phyloP scores from a whole-genome alignment of 2,329 filamentous ascomycete species.

The Lachnellula cervina region DNA sequence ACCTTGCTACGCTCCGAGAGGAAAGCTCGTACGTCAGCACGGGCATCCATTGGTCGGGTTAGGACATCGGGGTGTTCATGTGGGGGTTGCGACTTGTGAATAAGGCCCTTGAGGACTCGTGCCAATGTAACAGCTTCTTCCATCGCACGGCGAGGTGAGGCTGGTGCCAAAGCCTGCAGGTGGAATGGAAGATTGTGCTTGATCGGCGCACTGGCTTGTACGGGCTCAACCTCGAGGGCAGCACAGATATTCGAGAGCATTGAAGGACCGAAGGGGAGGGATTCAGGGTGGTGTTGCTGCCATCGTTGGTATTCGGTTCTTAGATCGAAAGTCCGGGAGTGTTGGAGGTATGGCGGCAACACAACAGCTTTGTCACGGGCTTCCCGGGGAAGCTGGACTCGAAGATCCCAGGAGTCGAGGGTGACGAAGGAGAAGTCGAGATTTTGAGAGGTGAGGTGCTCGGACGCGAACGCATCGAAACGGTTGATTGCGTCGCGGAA shows the following conservation, averaged over 20 bases:
- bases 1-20: constrained; percentile 96
- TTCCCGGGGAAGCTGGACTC: constrained; percentile 94
- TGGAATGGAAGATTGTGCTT: constrained; percentile 99
- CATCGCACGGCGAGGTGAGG: constrained; percentile 92
- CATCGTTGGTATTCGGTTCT: constrained; percentile 97
- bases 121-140: constrained; percentile 95
- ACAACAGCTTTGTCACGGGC: constrained; percentile 98
- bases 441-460: constrained; percentile 86
- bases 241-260: constrained; percentile 97
- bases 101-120: constrained; percentile 84
- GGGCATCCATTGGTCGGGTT: constrained; percentile 91
- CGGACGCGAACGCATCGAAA: constrained; percentile 88
- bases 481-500: constrained; percentile 96
- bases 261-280: constrained; percentile 90
- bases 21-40: constrained; percentile 94
- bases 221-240: constrained; percentile 93
- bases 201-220: constrained; percentile 95
- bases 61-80: constrained; percentile 94
- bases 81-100: constrained; percentile 91
- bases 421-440: constrained; percentile 98
- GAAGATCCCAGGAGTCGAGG: constrained; percentile 95
- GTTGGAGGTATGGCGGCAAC: constrained; percentile 91
- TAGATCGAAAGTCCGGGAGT: constrained; percentile 94
- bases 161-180: constrained; percentile 89
- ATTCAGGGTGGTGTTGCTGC: constrained; percentile 98